phyloP scores from a whole-genome alignment of 2,329 filamentous ascomycete species.

The Sordariomycetes sp. region DNA sequence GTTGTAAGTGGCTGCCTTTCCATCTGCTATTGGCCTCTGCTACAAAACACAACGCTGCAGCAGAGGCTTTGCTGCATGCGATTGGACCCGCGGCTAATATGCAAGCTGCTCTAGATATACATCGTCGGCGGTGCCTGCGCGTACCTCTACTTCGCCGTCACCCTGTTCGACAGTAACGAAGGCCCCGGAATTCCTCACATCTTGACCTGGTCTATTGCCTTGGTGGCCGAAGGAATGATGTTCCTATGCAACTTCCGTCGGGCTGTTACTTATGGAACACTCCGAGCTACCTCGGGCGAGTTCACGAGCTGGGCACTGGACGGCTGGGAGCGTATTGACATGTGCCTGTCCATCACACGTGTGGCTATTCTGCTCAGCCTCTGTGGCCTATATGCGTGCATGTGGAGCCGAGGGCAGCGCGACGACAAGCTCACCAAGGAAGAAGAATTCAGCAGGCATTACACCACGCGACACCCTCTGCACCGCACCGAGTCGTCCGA shows the following conservation, averaged over 20 bases:
- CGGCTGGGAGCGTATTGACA: slow-evolving; percentile 37
- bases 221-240: slow-evolving; percentile 62
- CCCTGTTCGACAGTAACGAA: slow-evolving; percentile 70
- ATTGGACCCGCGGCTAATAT: neutral
- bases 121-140: slow-evolving; percentile 75
- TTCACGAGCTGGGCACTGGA: slow-evolving; percentile 15
- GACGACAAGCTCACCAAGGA: neutral
- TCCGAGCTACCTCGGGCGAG: slow-evolving; percentile 8
- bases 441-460: neutral
- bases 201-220: slow-evolving; percentile 60
- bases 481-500: slow-evolving; percentile 2
- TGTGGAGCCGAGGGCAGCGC: neutral
- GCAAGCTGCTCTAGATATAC: slow-evolving; percentile 51
- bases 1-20: slow-evolving; percentile 45
- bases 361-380: slow-evolving; percentile 52
- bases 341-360: slow-evolving; percentile 54
- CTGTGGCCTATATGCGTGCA: neutral
- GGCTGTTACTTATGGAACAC: neutral
- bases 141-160: slow-evolving; percentile 74
- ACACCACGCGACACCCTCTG: neutral
- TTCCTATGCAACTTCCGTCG: slow-evolving; percentile 49
- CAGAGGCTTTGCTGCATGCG: neutral
- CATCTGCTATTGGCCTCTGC: neutral
- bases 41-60: too few relatives aligned
- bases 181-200: slow-evolving; percentile 73